phyloP scores from a whole-genome alignment of 1,139 yeast species.

The Magnusiomyces paraingens region DNA sequence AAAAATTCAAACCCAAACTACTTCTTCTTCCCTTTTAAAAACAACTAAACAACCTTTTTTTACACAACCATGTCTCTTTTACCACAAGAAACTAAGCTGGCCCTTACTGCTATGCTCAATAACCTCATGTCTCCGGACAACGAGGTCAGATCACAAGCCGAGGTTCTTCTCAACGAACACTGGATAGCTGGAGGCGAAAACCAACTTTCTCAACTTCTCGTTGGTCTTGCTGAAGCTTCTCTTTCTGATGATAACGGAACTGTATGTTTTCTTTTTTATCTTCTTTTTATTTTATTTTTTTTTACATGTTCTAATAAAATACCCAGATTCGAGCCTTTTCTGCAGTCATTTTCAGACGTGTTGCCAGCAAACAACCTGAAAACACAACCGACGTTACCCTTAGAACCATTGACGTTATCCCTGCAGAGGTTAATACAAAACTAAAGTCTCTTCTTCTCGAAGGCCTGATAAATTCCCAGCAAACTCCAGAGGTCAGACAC shows the following conservation, averaged over 20 bases:
- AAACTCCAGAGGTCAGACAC: constrained; percentile 72
- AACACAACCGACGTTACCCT: constrained; percentile 57
- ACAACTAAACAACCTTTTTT: not conserved
- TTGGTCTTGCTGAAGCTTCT: constrained; percentile 80
- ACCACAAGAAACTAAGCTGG: constrained; percentile 55
- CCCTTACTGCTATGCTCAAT: constrained; percentile 52
- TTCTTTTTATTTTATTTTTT: not conserved
- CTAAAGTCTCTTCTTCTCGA: constrained; percentile 60
- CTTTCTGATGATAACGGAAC: constrained; percentile 50
- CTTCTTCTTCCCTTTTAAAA: not conserved
- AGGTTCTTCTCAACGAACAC: constrained; percentile 58
- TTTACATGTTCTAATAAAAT: not conserved
- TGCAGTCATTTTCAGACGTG: constrained; percentile 84
- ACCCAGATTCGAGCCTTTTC: constrained; percentile 48
- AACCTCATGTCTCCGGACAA: constrained; percentile 79
- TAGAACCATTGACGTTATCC: constrained; percentile 67
- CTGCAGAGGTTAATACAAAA: constrained; percentile 52
- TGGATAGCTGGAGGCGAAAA: constrained; percentile 51
- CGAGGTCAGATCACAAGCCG: constrained; percentile 67
- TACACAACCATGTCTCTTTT: constrained; percentile 30
- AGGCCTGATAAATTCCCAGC: constrained; percentile 59
- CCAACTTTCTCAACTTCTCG: constrained; percentile 60
- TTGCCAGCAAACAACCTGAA: constrained; percentile 71
- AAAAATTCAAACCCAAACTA: too few relatives aligned
- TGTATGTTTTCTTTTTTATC: constrained; percentile 29